phyloP scores from a whole-genome alignment of 2,329 filamentous ascomycete species.

The Podosphaera xanthii region DNA sequence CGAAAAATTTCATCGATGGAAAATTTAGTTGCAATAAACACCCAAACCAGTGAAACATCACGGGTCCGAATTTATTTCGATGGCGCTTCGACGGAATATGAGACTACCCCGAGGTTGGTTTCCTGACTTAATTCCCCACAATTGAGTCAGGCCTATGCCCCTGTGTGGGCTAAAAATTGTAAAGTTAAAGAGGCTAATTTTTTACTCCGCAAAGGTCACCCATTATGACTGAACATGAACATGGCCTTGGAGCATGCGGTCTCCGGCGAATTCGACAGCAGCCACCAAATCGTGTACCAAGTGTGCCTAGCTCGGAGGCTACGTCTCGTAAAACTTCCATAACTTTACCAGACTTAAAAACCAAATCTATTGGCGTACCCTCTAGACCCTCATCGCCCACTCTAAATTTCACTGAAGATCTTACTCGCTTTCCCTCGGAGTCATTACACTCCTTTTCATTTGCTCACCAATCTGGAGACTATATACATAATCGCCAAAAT shows the following conservation, averaged over 20 bases:
- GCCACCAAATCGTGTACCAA: constrained; percentile 40
- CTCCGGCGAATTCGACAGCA: constrained; percentile 86
- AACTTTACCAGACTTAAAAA: constrained; percentile 33
- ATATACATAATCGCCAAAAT: constrained; percentile 77
- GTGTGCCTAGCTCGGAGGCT: constrained; percentile 38
- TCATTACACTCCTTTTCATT: constrained; percentile 97
- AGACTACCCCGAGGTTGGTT: constrained; percentile 51
- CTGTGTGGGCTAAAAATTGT: not conserved
- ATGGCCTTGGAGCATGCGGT: constrained; percentile 65
- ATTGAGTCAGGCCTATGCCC: not conserved
- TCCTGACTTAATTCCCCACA: no score
- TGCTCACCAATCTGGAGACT: constrained; percentile 81
- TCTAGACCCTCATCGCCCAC: constrained; percentile 48
- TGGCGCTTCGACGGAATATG: constrained; percentile 40
- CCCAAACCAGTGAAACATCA: constrained; percentile 27
- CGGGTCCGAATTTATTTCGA: constrained; percentile 59
- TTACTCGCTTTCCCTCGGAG: constrained; percentile 80
- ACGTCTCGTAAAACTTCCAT: constrained; percentile 38
- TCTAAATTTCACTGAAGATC: constrained; percentile 57
- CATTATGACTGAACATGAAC: constrained; percentile 66
- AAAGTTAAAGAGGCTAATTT: constrained; percentile 4
- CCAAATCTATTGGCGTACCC: constrained; percentile 9
- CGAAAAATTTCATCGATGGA: constrained; percentile 20
- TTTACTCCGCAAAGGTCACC: constrained; percentile 36
- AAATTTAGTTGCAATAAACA: constrained; percentile 25